Evolutionary conservation across 208 protist genomes (phyloP), one percentile per base, ranked within the genome.

Genomic region (Leishmania turanica): DNA sequence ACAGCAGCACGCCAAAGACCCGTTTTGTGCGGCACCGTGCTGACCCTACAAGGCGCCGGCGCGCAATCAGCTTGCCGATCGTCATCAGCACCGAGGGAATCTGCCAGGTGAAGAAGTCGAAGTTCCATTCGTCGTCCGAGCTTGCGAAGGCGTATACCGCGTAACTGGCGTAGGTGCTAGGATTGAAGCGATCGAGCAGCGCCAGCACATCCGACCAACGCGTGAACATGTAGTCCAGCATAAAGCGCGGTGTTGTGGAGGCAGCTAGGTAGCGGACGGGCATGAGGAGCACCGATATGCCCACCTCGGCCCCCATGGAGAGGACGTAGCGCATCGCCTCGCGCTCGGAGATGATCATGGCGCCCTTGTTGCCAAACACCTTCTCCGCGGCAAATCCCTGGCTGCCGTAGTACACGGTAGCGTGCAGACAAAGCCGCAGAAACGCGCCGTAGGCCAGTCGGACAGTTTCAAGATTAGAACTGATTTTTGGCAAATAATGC

Each of bases 91-190:
- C 77, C 8, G 92, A 93, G 0, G 94, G 94, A 27, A 94, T 69
- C 84, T 97, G 94, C 89, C 90, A 96, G 5, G 79, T 79, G 66
- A 97, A 97, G 76, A 97, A 97, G 82, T 93, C 84, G 1, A 96
- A 84, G 80, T 96, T 92, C 88, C 90, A 96, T 45, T 96, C 92
- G 9, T 84, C 82, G 45, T 89, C 83, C 42, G 79, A 84, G 58
- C 87, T 88, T 21, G 87, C 68, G 58, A 97, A 96, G n/a, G 92
- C 92, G 62, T 93, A 90, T 7, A 92, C 56, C 31, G 91, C 90
- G 78, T 92, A 96, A 66, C 86, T 82, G 45, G 87, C 92, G 73
- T 90, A 97, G 17, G 86, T 65, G 47, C 86, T 87, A 4, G 94
- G 88, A 45, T 84, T 64, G 74, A 97, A 97, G 56, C 80, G 71